Percentiles rank a stretch among this genome's conserved stretches.
These are phyloP conservation scores for Porphyrellus sp. DNA, from an alignment of 1,284 basidiomycete genomes.

Conservation along the genomic window DNA sequence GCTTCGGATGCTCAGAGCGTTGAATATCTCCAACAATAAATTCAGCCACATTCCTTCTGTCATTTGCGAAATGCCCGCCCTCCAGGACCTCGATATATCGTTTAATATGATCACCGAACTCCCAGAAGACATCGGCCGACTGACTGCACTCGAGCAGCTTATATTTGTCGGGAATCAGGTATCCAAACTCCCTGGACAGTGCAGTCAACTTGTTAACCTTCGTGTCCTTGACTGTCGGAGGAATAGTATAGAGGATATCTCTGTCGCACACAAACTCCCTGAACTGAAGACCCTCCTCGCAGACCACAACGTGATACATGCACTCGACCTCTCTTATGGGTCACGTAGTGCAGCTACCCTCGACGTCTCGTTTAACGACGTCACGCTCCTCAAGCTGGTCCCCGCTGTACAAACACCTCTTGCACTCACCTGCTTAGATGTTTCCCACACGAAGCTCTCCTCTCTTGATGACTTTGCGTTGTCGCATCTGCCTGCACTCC, in stretches of 20 bases:
- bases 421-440: slow-evolving; percentile 77
- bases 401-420: slow-evolving; percentile 56
- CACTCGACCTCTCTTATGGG: slow-evolving; percentile 75
- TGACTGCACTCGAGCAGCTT: slow-evolving; percentile 73
- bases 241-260: slow-evolving; percentile 78
- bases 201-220: slow-evolving; percentile 59
- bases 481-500: slow-evolving; percentile 71
- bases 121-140: slow-evolving; percentile 75
- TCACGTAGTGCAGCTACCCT: slow-evolving; percentile 52
- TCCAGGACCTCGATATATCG: slow-evolving; percentile 89
- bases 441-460: slow-evolving; percentile 90
- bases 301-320: slow-evolving; percentile 80
- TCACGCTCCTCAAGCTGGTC: slow-evolving; percentile 74
- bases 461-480: slow-evolving; percentile 76
- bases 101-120: slow-evolving; percentile 89
- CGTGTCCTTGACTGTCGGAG: slow-evolving; percentile 78
- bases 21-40: slow-evolving; percentile 98
- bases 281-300: slow-evolving; percentile 66
- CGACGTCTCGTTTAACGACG: slow-evolving; percentile 78
- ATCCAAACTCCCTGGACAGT: slow-evolving; percentile 71
- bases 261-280: slow-evolving; percentile 67
- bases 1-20: slow-evolving; percentile 67
- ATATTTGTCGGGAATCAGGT: slow-evolving; percentile 89
- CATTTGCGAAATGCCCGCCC: slow-evolving; percentile 70
- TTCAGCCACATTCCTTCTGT: slow-evolving; percentile 80